Evolutionary conservation across 2,329 filamentous ascomycete species (phyloP), one percentile per base, ranked within the genome.

Genomic region (Botrytis galanthina): DNA sequence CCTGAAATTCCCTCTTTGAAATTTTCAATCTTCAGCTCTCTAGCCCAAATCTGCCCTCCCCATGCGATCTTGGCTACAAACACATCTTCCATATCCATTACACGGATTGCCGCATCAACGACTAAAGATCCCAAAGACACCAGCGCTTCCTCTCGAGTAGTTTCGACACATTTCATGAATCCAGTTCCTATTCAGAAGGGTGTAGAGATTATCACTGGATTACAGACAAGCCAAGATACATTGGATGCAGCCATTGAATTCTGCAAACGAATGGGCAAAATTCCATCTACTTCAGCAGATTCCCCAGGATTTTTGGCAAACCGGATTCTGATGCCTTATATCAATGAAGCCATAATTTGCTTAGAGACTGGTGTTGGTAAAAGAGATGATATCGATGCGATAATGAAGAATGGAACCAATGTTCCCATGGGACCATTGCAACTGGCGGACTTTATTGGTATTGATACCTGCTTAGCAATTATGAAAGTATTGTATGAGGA

Each of bases 111-210:
- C 32, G 95, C 96, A 5, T 90, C 95, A 16, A 95, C 95, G 0
- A 92, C 90, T 39, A 86, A 86, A 73, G 90, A 97, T 80, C 92
- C 94, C 0, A 95, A 85, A 29, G 93, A 97, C 80, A 90, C 93
- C 37, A 91, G 91, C 61, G 92, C 91, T 59, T 92, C 93, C 61
- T 95, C 94, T 9, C 92, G 96, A 66, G 96, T 99, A 16, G 90
- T 99, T 72, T 94, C 93, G 70, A 98, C 96, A 26, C 96, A 99
- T 83, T 99, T 99, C 84, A 99, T 99, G 96, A 99, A 99, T 86
- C 96, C 96, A 0, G 96, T 99, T 0, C 96, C 96, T 3, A 85
- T 99, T 46, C 96, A 98, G 82, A 97, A 97, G 83, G 96, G 96
- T 70, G 96, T 99, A 8, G 96, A 99, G 84, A 98, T 99, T 80